Base-by-base conservation (phyloP, 805 yeast species). In the Ogataea pini region DNA sequence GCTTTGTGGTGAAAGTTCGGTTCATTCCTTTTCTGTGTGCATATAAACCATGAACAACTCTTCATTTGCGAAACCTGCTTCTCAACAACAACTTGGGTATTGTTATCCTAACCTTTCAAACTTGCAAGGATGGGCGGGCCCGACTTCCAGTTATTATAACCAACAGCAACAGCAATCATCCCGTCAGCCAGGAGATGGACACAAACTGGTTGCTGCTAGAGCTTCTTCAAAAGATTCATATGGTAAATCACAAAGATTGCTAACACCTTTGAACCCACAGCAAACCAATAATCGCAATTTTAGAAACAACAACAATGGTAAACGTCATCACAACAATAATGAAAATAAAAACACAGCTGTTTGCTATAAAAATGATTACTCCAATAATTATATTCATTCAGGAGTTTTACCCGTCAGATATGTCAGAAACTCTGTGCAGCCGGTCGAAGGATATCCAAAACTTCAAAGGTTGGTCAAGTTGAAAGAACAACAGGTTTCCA, bases 391-490 rank as follows among this genome's bases (percentile, higher is more conserved):
- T 58, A 69, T 89, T 31, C 87, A 83, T 56, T 71, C 84, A 0
- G 85, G 83, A 0, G 68, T 72, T 6, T 64, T 79, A 3, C 95
- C 96, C 0, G 82, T 80, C 39, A 71, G 69, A 19, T 80, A 76
- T 57, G 80, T 91, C 19, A 73, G 85, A 45, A 91, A 91, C 64
- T 72, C 80, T 1, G 70, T 72, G 28, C 77, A 80, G 47, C 84
- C 91, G 1, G 79, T 85, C 1, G 85, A 80, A 45, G 97, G 97
- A 2, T 91, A 91, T 55, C 97, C 97, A 2, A 87, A 87, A 61
- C 72, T 91, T 14, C 87, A 84, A 55, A 76, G 73, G 55, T 68
- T 91, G 28, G 83, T 85, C 53, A 75, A 76, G 33, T 70, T 89
- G 57, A 91, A 91, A 59, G 73, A 72, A 44, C 65, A 70, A 42